Conservation (phyloP, 2,329 filamentous ascomycete species). For the Neofusicoccum cordaticola region DNA sequence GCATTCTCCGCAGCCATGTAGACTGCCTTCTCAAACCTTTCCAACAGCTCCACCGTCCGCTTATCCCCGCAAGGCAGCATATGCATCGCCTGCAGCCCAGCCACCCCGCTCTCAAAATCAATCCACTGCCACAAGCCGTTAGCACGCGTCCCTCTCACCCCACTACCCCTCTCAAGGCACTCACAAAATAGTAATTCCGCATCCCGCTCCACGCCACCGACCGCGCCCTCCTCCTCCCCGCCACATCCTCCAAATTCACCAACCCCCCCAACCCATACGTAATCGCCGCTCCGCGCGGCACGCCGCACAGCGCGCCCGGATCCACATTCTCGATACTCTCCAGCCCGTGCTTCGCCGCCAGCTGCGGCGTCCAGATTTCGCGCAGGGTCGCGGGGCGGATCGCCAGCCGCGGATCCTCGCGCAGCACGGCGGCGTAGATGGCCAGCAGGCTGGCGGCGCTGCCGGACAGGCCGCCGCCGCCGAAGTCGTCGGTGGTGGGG, state of each 20-base stretch:
- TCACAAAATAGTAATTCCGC: not conserved
- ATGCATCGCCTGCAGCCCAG: not conserved
- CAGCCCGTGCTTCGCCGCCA: not conserved
- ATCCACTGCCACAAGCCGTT: not conserved
- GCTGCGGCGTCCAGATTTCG: constrained; percentile 4
- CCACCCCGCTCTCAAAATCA: not conserved
- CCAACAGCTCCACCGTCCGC: constrained; percentile 1
- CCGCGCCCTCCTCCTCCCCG: not conserved
- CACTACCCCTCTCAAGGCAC: not conserved
- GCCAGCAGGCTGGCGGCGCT: not conserved
- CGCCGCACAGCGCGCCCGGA: not conserved
- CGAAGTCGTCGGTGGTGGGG: constrained; percentile 6
- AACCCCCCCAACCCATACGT: constrained; percentile 1
- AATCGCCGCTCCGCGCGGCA: not conserved
- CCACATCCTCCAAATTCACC: not conserved
- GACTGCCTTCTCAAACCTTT: not conserved
- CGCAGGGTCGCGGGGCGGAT: not conserved
- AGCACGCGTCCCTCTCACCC: not conserved
- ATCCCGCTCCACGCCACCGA: not conserved
- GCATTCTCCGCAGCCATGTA: not conserved
- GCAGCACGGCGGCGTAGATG: constrained; percentile 6
- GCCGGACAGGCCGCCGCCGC: constrained; percentile 6
- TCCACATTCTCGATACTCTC: not conserved
- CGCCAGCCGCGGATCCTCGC: not conserved
- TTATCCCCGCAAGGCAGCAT: not conserved